Conservation (phyloP, 2,329 filamentous ascomycete genomes). For the Myriosclerotinia curreyana region DNA sequence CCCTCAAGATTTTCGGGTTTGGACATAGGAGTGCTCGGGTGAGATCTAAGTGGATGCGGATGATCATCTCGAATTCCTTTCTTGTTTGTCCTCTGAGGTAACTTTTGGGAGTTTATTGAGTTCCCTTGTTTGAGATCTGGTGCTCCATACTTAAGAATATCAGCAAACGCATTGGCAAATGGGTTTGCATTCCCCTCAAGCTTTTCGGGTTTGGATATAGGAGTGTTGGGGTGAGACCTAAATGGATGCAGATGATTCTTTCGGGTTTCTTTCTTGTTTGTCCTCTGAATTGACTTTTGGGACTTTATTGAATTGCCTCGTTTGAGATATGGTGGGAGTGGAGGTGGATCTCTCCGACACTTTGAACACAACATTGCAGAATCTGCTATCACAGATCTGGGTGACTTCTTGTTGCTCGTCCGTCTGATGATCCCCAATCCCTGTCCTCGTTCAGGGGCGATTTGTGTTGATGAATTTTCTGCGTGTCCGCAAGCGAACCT, state of each 20-base stretch:
- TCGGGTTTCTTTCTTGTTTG: neutral
- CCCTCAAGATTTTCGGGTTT: neutral
- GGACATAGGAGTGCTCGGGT: neutral
- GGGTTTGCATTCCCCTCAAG: neutral
- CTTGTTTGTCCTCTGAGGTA: neutral
- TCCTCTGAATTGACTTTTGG: neutral
- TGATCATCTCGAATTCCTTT: neutral
- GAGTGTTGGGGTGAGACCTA: neutral
- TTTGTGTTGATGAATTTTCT: neutral
- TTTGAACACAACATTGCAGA: neutral
- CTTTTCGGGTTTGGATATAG: neutral
- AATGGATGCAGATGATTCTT: neutral
- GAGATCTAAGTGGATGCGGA: neutral
- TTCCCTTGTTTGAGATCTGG: neutral
- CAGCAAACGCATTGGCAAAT: neutral
- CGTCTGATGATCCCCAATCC: neutral
- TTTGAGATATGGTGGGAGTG: neutral
- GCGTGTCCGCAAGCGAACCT: conserved; percentile 4
- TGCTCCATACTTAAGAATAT: too few species aligned
- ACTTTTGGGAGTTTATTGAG: neutral
- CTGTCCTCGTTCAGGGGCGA: neutral
- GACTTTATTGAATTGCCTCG: neutral
- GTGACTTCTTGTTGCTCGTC: neutral
- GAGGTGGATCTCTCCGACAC: neutral
- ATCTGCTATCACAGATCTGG: neutral